Conservation (phyloP, 2,329 filamentous ascomycete species). For the Thermochaetoides dissita region DNA sequence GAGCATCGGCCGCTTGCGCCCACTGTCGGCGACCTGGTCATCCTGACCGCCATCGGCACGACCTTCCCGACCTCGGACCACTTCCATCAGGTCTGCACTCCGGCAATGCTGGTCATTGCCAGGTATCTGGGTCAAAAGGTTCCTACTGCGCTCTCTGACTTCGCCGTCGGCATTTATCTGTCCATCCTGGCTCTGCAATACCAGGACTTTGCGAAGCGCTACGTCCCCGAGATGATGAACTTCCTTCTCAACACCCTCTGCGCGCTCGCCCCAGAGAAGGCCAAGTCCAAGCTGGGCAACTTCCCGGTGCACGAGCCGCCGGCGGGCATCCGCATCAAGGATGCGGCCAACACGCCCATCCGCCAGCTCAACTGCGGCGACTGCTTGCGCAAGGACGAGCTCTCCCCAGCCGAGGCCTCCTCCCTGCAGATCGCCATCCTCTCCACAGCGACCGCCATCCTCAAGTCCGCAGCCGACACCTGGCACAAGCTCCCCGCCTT, state of each 20-base stretch:
- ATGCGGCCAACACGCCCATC: conserved; percentile 25
- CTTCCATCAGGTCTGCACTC: conserved; percentile 89
- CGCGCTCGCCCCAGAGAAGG: conserved; percentile 45
- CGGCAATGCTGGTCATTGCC: conserved; percentile 70
- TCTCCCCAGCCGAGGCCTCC: conserved; percentile 20
- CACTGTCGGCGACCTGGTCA: conserved; percentile 57
- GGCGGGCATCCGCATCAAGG: conserved; percentile 34
- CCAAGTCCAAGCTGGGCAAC: conserved; percentile 31
- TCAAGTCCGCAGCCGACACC: conserved; percentile 53
- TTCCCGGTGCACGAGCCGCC: conserved; percentile 50
- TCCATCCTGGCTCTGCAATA: conserved; percentile 68
- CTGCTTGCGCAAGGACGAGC: conserved; percentile 24
- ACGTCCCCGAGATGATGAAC: conserved; percentile 76
- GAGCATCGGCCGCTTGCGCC: conserved; percentile 35
- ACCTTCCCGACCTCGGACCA: conserved; percentile 94
- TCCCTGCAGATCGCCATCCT: conserved; percentile 44
- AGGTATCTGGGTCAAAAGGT: conserved; percentile 70
- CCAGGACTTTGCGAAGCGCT: conserved; percentile 69
- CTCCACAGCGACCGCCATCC: conserved; percentile 47
- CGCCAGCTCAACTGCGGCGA: conserved; percentile 48
- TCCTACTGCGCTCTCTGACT: conserved; percentile 49
- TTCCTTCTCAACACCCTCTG: conserved; percentile 64
- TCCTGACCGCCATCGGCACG: conserved; percentile 70
- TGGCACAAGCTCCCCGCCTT: conserved; percentile 67
- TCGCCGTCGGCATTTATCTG: conserved; percentile 64